Conservation (phyloP, 2,329 filamentous ascomycete genomes). For the Falciphora oryzae region DNA sequence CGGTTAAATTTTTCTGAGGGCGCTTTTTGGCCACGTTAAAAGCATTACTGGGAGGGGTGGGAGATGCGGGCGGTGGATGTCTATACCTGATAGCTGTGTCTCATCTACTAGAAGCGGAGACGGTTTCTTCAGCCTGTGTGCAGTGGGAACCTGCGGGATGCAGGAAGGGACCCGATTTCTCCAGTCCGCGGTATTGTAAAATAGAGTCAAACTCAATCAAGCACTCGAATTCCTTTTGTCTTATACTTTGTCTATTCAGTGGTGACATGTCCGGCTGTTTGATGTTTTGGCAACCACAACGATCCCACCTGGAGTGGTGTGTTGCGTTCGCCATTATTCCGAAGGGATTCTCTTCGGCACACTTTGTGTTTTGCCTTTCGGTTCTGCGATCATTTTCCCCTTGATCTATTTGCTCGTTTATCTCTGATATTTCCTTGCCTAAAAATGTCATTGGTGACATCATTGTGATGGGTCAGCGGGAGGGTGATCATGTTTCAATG, state of each 20-base stretch:
- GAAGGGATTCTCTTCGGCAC: not conserved
- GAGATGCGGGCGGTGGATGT: constrained; percentile 23
- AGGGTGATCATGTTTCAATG: too few relatives aligned
- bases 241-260: constrained; percentile 18
- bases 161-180: constrained; percentile 37
- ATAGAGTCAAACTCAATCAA: constrained; percentile 58
- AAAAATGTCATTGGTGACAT: not conserved
- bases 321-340: not conserved
- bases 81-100: constrained; percentile 21
- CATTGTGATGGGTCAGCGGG: not conserved
- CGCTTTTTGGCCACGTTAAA: constrained; percentile 22
- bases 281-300: not conserved
- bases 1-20: constrained; percentile 38
- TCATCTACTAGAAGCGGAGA: constrained; percentile 10
- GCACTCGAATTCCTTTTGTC: constrained; percentile 56
- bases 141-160: constrained; percentile 40
- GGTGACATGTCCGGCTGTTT: not conserved
- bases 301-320: not conserved
- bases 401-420: too few relatives aligned
- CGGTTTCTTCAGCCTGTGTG: constrained; percentile 30
- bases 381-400: too few relatives aligned
- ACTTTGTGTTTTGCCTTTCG: not conserved
- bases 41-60: constrained; percentile 19
- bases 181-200: constrained; percentile 54
- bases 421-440: not conserved